A percentile compares a stretch with the other conserved stretches of the same genome.
Evolutionary conservation across 768 basidiomycete genomes (phyloP).

Genomic region (Boletellus ananas): DNA sequence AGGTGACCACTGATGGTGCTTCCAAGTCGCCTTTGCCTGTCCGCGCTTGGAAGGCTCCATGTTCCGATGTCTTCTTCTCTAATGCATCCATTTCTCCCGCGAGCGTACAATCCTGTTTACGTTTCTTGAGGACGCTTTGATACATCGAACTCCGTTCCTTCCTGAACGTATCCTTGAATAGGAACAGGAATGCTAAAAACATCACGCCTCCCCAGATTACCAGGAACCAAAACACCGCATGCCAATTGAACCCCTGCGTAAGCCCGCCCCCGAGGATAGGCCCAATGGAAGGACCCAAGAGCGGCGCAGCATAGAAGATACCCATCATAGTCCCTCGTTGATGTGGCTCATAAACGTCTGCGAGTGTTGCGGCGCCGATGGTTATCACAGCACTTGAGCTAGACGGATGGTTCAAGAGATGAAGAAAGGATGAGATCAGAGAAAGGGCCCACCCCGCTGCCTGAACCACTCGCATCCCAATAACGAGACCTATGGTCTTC

Average conservation of each 20-base stretch:
- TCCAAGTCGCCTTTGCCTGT: constrained; percentile 23
- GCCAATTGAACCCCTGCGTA: constrained; percentile 69
- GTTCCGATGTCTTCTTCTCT: constrained; percentile 7
- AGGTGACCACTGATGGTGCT: constrained; percentile 12
- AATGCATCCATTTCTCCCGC: constrained; percentile 13
- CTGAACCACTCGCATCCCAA: constrained; percentile 67
- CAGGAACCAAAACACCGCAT: constrained; percentile 84
- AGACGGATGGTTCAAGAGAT: not conserved
- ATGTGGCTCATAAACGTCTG: constrained; percentile 73
- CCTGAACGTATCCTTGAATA: constrained; percentile 83
- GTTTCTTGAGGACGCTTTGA: constrained; percentile 56
- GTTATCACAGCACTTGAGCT: constrained; percentile 65
- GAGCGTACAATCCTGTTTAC: constrained; percentile 26
- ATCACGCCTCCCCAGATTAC: constrained; percentile 56
- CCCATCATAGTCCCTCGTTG: constrained; percentile 81
- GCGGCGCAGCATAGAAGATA: constrained; percentile 74
- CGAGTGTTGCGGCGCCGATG: constrained; percentile 68
- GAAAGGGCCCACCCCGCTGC: constrained; percentile 60
- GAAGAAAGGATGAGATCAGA: constrained; percentile 54
- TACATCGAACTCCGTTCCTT: constrained; percentile 79
- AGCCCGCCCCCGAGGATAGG: constrained; percentile 70
- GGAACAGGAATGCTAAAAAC: constrained; percentile 55
- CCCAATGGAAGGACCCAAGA: constrained; percentile 68
- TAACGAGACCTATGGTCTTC: constrained; percentile 51
- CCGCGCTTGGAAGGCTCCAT: not conserved